Evolutionary conservation across 345 rosid species (phyloP).

Genomic region (Acer yangbiense): DNA sequence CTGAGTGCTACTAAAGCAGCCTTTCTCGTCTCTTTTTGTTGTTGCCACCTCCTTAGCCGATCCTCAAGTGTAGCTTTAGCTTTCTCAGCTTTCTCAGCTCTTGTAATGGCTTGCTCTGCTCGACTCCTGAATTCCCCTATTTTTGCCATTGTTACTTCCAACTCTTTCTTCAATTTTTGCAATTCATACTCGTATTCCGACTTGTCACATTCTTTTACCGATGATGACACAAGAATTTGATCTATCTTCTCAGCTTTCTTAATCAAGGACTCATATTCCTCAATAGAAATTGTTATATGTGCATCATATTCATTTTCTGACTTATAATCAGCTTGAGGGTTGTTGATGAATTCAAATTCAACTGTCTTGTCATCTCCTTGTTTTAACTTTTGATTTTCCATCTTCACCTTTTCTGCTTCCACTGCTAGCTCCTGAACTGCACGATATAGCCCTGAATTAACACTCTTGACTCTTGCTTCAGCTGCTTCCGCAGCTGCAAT

Average conservation of each 20-base stretch:
- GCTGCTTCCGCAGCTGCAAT: slow-evolving; percentile 44
- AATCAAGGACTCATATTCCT: slow-evolving; percentile 36
- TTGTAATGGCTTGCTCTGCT: slow-evolving; percentile 46
- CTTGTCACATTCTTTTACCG: slow-evolving; percentile 6
- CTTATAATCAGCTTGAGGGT: not conserved
- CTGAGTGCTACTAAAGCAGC: slow-evolving; percentile 46
- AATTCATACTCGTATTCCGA: slow-evolving; percentile 21
- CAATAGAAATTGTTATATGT: slow-evolving; percentile 27
- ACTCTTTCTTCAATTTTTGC: slow-evolving; percentile 38
- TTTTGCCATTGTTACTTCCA: slow-evolving; percentile 35
- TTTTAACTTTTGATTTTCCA: slow-evolving; percentile 32
- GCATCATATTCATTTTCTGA: slow-evolving; percentile 6
- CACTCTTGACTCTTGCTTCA: slow-evolving; percentile 35
- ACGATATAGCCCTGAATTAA: slow-evolving; percentile 33
- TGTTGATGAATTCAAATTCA: slow-evolving; percentile 3
- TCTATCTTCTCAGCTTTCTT: slow-evolving; percentile 28
- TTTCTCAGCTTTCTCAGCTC: slow-evolving; percentile 58
- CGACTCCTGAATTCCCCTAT: slow-evolving; percentile 47
- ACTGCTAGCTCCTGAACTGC: slow-evolving; percentile 40
- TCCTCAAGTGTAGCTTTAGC: slow-evolving; percentile 44
- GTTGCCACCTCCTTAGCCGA: slow-evolving; percentile 42
- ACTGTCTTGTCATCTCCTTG: slow-evolving; percentile 19
- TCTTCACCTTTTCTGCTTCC: slow-evolving; percentile 38
- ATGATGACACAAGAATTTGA: not conserved
- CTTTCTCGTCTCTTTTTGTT: slow-evolving; percentile 47